These are phyloP conservation scores for Francoa sonchifolia DNA, from an alignment of 441 rosid genomes.

Conservation along the genomic window DNA sequence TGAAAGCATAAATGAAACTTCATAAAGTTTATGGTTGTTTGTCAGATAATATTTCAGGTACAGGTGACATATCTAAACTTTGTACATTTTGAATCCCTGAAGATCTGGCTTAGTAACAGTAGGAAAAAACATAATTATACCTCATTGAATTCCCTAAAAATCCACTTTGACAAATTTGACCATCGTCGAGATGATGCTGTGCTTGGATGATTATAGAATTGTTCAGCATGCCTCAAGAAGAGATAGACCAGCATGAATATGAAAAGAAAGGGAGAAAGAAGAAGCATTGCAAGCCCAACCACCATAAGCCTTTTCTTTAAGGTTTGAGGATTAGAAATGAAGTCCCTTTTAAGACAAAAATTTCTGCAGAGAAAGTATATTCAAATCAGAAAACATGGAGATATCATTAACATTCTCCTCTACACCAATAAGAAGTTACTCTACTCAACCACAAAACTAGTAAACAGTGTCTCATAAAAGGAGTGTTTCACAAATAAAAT, in stretches of 20 bases:
- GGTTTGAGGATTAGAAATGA: conserved; percentile 65
- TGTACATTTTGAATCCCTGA: too few relatives aligned
- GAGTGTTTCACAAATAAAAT: too few relatives aligned
- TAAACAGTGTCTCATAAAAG: too few relatives aligned
- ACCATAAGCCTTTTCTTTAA: conserved; percentile 78
- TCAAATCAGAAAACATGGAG: conserved; percentile 12
- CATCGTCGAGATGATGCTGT: conserved; percentile 95
- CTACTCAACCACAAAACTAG: too few relatives aligned
- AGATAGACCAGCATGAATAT: conserved; percentile 94
- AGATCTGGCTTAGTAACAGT: neutral
- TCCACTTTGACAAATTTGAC: conserved; percentile 97
- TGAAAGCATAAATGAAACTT: too few relatives aligned
- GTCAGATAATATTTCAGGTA: too few relatives aligned
- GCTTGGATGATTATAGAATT: conserved; percentile 92
- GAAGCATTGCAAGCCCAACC: conserved; percentile 83
- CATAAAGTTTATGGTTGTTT: too few relatives aligned
- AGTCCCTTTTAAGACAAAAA: conserved; percentile 79
- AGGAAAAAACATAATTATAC: conserved; percentile 20
- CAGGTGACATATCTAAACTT: too few relatives aligned
- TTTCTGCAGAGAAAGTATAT: conserved; percentile 43
- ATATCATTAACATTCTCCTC: neutral
- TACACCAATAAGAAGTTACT: too few relatives aligned
- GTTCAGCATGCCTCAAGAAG: conserved; percentile 94
- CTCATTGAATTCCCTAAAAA: conserved; percentile 95
- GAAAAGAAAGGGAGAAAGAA: conserved; percentile 88